phyloP scores from a whole-genome alignment of 2,329 filamentous ascomycete genomes.

The Tolypocladium guangdongense region DNA sequence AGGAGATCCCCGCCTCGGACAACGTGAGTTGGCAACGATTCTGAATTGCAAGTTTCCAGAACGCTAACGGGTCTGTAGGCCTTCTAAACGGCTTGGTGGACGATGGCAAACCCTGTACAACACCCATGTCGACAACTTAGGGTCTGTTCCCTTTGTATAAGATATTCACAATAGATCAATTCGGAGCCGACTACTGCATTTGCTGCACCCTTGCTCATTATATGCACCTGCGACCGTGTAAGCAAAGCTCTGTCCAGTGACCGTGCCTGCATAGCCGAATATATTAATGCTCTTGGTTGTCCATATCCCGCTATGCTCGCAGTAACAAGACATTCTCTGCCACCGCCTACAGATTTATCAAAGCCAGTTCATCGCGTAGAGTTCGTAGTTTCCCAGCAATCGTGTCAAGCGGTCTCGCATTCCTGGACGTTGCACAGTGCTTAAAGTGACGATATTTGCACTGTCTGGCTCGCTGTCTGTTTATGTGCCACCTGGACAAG shows the following conservation, averaged over 20 bases:
- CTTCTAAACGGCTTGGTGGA: slow-evolving; percentile 25
- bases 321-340: background rate
- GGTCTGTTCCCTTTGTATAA: slow-evolving; percentile 24
- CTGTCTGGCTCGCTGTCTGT: background rate
- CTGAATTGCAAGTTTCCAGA: background rate
- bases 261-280: too few species aligned
- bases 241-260: too few species aligned
- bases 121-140: slow-evolving; percentile 9
- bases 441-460: background rate
- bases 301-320: background rate
- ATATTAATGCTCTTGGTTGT: too few species aligned
- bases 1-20: slow-evolving; percentile 47
- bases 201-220: background rate
- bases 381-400: background rate
- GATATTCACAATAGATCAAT: slow-evolving; percentile 22
- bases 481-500: background rate
- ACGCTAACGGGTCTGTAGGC: slow-evolving; percentile 21
- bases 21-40: slow-evolving; percentile 37
- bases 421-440: background rate
- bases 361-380: background rate
- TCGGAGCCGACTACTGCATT: background rate
- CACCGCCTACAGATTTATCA: too few species aligned
- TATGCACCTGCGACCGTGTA: too few species aligned
- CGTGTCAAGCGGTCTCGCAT: background rate
- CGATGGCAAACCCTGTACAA: slow-evolving; percentile 15